phyloP scores from a whole-genome alignment of 2,329 filamentous ascomycete genomes.

The Didymellaceae sp. region DNA sequence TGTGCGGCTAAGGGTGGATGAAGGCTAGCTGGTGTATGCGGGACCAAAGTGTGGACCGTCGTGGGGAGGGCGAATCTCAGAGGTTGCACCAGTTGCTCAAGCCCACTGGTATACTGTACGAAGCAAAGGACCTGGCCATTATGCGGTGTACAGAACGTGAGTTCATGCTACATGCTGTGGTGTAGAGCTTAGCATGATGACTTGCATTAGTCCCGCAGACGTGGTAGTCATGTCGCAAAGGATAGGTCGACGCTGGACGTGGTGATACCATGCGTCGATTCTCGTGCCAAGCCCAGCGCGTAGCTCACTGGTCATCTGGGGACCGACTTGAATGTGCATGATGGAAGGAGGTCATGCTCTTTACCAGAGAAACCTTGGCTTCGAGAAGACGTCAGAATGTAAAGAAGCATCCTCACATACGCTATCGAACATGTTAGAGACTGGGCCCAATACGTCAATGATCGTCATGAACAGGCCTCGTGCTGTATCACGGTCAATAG shows the following conservation, averaged over 20 bases:
- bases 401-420: not conserved
- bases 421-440: slow-evolving; percentile 1
- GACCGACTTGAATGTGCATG: not conserved
- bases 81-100: not conserved
- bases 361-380: not conserved
- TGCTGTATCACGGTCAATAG: slow-evolving; percentile 22
- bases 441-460: not conserved
- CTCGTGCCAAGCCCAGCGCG: not conserved
- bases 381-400: slow-evolving; percentile 1
- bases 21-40: not conserved
- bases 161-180: not conserved
- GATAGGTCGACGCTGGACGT: not conserved
- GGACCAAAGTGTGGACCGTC: not conserved
- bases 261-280: not conserved
- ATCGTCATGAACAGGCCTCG: slow-evolving; percentile 14
- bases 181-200: slow-evolving; percentile 5
- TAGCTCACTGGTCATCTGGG: not conserved
- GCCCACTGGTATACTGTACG: not conserved
- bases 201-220: slow-evolving; percentile 1
- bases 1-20: not conserved
- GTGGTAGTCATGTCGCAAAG: not conserved
- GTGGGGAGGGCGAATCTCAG: slow-evolving; percentile 3
- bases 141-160: not conserved
- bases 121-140: not conserved
- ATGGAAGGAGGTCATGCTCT: not conserved